A percentile compares a stretch with the other conserved stretches of the same genome.
These are phyloP conservation scores for Apiospora sp. DNA, from an alignment of 2,329 filamentous ascomycete genomes.

Conservation along the genomic window DNA sequence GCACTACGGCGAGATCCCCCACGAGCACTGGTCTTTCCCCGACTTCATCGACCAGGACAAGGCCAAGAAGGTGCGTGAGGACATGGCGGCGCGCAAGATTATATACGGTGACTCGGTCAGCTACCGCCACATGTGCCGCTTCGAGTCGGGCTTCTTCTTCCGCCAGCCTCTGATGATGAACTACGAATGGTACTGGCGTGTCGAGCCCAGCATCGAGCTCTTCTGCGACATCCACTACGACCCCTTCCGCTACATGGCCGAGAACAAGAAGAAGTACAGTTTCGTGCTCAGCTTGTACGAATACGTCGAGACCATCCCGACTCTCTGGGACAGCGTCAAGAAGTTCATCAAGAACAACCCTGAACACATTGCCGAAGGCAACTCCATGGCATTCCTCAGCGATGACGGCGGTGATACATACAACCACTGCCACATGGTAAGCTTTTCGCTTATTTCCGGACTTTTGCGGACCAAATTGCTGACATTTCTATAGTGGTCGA, in stretches of 20 bases:
- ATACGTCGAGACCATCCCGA: conserved; percentile 95
- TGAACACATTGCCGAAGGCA: conserved; percentile 83
- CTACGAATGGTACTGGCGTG: conserved; percentile 99
- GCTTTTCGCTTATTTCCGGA: conserved; percentile 38
- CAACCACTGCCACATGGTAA: conserved; percentile 96
- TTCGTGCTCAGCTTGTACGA: conserved; percentile 96
- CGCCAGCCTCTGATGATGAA: conserved; percentile 91
- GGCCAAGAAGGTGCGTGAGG: conserved; percentile 87
- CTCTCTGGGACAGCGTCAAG: conserved; percentile 93
- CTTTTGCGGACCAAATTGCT: conserved; percentile 37
- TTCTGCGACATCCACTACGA: conserved; percentile 97
- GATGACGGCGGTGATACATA: conserved; percentile 92
- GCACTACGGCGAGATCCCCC: conserved; percentile 86
- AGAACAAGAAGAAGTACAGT: conserved; percentile 97
- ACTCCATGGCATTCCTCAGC: conserved; percentile 90
- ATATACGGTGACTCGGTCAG: conserved; percentile 98
- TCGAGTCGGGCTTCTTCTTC: conserved; percentile 99
- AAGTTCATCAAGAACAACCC: conserved; percentile 92
- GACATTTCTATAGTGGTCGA: conserved; percentile 78
- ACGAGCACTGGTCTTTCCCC: conserved; percentile 97
- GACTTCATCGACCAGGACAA: conserved; percentile 95
- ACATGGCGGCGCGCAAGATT: conserved; percentile 93
- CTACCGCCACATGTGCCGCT: conserved; percentile 99
- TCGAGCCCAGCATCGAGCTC: conserved; percentile 95
- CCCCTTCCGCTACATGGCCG: conserved; percentile 95